Evolutionary conservation across 2,329 filamentous ascomycete species (phyloP).

Genomic region (Colletotrichum sp.): DNA sequence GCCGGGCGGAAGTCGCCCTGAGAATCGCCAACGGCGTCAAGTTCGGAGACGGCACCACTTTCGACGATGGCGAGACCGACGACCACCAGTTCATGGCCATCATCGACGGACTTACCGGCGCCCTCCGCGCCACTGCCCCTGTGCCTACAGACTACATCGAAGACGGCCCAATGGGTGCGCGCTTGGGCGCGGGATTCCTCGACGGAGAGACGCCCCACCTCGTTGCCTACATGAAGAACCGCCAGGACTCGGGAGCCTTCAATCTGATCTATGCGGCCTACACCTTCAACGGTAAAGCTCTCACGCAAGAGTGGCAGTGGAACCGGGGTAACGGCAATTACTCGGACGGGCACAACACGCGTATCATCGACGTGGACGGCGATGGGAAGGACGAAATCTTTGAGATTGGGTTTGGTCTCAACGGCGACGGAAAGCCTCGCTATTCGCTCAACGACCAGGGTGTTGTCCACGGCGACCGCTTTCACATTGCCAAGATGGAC

Average conservation of each 20-base stretch:
- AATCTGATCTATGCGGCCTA: conserved; percentile 21
- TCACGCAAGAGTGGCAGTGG: conserved; percentile 26
- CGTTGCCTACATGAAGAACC: conserved; percentile 25
- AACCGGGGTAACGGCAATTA: conserved; percentile 2
- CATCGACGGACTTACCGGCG: conserved; percentile 24
- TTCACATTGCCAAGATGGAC: conserved; percentile 27
- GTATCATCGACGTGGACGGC: conserved; percentile 25
- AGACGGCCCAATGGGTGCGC: conserved; percentile 18
- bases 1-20: conserved; percentile 25
- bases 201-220: conserved; percentile 22
- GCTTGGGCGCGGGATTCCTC: conserved; percentile 24
- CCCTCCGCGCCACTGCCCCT: conserved; percentile 8
- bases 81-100: conserved; percentile 26
- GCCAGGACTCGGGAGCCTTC: conserved; percentile 11
- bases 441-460: conserved; percentile 23
- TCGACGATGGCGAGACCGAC: conserved; percentile 2
- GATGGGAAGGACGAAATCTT: conserved; percentile 24
- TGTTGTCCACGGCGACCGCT: conserved; percentile 26
- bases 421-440: conserved; percentile 24
- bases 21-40: conserved; percentile 26
- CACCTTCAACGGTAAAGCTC: conserved; percentile 21
- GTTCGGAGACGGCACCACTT: conserved; percentile 24
- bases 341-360: conserved; percentile 27
- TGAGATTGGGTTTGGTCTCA: conserved; percentile 27
- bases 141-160: conserved; percentile 7